These are phyloP conservation scores for Torulaspora globosa DNA, from an alignment of 1,139 yeast genomes.

Conservation along the genomic window DNA sequence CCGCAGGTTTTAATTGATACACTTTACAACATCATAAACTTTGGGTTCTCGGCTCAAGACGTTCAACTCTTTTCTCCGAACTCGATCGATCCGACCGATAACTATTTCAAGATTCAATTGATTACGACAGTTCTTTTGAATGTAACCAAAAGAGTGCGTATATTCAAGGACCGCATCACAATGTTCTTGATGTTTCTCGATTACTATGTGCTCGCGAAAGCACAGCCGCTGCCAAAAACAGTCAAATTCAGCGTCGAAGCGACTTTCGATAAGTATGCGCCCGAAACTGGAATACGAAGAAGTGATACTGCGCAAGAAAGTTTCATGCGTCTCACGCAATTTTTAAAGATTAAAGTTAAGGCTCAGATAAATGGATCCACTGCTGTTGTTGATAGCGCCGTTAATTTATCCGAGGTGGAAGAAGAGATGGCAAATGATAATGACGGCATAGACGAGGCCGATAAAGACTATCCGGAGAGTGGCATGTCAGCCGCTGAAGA, in stretches of 20 bases:
- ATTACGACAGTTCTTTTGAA: constrained; percentile 40
- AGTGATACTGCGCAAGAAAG: constrained; percentile 45
- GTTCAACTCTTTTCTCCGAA: constrained; percentile 46
- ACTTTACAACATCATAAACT: constrained; percentile 56
- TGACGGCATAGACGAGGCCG: constrained; percentile 24
- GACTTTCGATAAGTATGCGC: constrained; percentile 38
- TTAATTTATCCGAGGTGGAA: constrained; percentile 7
- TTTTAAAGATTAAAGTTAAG: constrained; percentile 16
- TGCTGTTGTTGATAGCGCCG: not conserved
- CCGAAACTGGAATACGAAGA: constrained; percentile 39
- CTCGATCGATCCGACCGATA: constrained; percentile 57
- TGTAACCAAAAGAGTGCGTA: constrained; percentile 20
- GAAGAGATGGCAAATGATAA: constrained; percentile 21
- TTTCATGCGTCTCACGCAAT: constrained; percentile 39
- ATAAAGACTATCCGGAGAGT: constrained; percentile 26
- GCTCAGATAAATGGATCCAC: not conserved
- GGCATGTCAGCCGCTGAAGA: constrained; percentile 32
- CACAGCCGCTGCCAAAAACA: constrained; percentile 63
- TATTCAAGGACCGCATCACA: constrained; percentile 37
- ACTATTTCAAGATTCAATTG: constrained; percentile 69
- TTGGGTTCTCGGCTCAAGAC: constrained; percentile 63
- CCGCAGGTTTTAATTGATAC: constrained; percentile 49
- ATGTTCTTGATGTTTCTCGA: constrained; percentile 63
- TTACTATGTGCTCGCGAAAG: constrained; percentile 66
- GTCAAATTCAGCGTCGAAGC: constrained; percentile 51